These are phyloP conservation scores for Nicotiana paniculata DNA, from an alignment of 257 asterid genomes.

Conservation along the genomic window DNA sequence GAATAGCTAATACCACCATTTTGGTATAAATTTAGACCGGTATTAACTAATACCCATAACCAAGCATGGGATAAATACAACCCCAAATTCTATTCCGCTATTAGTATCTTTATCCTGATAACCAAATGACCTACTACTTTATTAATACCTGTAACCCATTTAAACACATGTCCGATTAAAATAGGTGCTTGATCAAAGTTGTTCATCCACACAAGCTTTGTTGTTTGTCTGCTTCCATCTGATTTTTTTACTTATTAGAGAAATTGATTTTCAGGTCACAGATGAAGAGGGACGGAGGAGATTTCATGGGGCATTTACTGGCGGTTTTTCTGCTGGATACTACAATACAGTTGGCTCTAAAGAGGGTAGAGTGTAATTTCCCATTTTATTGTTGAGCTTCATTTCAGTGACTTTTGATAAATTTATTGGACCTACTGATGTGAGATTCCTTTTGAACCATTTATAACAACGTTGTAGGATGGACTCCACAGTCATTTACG, in stretches of 20 bases:
- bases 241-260: not conserved
- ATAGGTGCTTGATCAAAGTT: not conserved
- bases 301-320: slow-evolving; percentile 97
- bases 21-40: too few relatives aligned
- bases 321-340: slow-evolving; percentile 92
- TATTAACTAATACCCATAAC: too few relatives aligned
- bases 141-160: not conserved
- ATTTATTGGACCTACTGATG: not conserved
- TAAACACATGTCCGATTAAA: not conserved
- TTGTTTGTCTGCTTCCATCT: not conserved
- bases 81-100: too few relatives aligned
- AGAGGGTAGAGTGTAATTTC: slow-evolving; percentile 49
- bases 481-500: slow-evolving; percentile 85
- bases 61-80: too few relatives aligned
- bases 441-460: not conserved
- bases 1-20: too few relatives aligned
- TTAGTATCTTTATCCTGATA: too few relatives aligned
- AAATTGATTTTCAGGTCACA: slow-evolving; percentile 45
- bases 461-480: slow-evolving; percentile 44
- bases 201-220: not conserved
- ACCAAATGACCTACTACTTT: not conserved
- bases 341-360: slow-evolving; percentile 86
- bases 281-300: slow-evolving; percentile 97
- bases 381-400: slow-evolving; percentile 6
- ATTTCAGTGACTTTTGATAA: not conserved